Percentiles rank a stretch among this genome's conserved stretches.
phyloP scores from a whole-genome alignment of 495 filamentous ascomycete genomes.

The Penicillium mononematosum region DNA sequence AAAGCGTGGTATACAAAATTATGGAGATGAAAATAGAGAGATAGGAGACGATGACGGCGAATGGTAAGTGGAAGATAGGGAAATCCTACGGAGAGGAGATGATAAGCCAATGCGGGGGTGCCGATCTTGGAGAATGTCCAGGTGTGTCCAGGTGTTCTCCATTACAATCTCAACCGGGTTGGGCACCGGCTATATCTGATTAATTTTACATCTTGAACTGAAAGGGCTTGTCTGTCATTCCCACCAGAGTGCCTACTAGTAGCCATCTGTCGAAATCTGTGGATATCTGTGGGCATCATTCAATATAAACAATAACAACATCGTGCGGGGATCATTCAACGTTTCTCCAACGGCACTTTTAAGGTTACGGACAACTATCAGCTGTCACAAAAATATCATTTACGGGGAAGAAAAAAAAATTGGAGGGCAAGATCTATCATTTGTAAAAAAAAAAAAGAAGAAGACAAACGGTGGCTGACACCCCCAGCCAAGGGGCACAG shows the following conservation, averaged over 20 bases:
- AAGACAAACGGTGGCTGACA: not conserved
- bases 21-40: not conserved
- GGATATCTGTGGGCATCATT: not conserved
- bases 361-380: not conserved
- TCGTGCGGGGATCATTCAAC: slow-evolving; percentile 1
- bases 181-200: not conserved
- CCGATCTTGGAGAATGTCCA: slow-evolving; percentile 6
- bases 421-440: not conserved
- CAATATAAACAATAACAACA: not conserved
- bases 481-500: not conserved
- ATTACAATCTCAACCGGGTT: slow-evolving; percentile 1
- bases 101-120: slow-evolving; percentile 17
- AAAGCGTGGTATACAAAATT: not conserved
- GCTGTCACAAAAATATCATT: not conserved
- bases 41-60: not conserved
- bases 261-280: too few species aligned
- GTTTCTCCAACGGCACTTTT: not conserved
- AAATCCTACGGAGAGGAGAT: slow-evolving; percentile 5
- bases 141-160: not conserved
- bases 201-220: not conserved
- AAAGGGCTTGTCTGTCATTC: not conserved
- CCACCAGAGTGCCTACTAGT: not conserved
- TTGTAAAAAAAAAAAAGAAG: not conserved
- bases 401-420: not conserved
- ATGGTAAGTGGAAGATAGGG: slow-evolving; percentile 9